Conservation (phyloP, 164 flowering plant species). For the Protea cynaroides region DNA sequence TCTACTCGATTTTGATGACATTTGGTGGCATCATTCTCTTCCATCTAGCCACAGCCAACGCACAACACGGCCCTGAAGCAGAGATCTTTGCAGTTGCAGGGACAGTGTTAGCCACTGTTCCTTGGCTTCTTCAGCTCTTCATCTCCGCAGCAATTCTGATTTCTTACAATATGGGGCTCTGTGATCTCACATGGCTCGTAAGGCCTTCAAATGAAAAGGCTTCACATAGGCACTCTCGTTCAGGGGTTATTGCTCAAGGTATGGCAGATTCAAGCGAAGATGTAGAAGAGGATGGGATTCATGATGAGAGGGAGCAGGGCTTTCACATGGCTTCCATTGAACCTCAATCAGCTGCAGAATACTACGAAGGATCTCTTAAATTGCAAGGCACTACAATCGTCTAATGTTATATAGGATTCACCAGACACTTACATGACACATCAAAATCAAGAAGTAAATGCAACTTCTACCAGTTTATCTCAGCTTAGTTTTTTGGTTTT, state of each 20-base stretch:
- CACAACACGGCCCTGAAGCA: background rate
- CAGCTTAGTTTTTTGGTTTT: too few species aligned
- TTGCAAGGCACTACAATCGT: background rate
- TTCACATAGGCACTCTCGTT: background rate
- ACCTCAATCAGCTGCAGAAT: background rate
- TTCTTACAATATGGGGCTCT: slow-evolving; percentile 1
- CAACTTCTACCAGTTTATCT: too few species aligned
- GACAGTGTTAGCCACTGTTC: slow-evolving; percentile 3
- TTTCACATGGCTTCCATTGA: background rate
- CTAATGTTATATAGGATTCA: too few species aligned
- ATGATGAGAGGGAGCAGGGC: background rate
- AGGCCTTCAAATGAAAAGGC: background rate
- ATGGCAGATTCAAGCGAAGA: background rate
- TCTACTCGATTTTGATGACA: slow-evolving; percentile 15
- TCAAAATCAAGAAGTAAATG: too few species aligned
- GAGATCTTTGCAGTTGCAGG: slow-evolving; percentile 3
- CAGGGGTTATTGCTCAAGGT: background rate
- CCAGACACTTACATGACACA: too few species aligned
- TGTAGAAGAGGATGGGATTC: background rate
- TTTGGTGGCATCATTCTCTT: slow-evolving; percentile 2
- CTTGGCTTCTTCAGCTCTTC: slow-evolving; percentile 9
- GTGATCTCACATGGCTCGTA: slow-evolving; percentile 10
- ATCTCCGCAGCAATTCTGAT: background rate
- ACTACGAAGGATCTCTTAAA: background rate
- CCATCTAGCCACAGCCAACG: slow-evolving; percentile 11